Percentiles rank a stretch among this genome's conserved stretches.
These are phyloP conservation scores for Colletotrichum sp. DNA, from an alignment of 2,329 filamentous ascomycete species.

Conservation along the genomic window DNA sequence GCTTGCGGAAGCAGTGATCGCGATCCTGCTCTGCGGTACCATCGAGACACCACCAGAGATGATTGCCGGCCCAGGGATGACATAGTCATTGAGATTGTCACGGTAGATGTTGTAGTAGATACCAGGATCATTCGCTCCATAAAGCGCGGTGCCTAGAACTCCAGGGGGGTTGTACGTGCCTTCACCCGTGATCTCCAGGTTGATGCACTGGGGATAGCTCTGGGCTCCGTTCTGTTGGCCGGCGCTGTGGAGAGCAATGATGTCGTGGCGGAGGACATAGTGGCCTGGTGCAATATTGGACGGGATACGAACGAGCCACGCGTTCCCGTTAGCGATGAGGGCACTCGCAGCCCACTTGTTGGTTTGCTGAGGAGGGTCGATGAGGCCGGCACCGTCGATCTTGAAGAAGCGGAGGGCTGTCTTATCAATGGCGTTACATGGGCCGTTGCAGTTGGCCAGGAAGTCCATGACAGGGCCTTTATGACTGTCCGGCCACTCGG, in stretches of 20 bases:
- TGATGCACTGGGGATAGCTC: conserved; percentile 59
- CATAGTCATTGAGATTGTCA: conserved; percentile 24
- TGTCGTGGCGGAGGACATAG: conserved; percentile 61
- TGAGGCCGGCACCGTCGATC: conserved; percentile 45
- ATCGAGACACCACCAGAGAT: conserved; percentile 27
- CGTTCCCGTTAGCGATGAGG: conserved; percentile 56
- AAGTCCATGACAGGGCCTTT: conserved; percentile 52
- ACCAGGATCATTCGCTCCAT: conserved; percentile 57
- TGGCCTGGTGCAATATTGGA: conserved; percentile 51
- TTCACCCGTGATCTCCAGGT: conserved; percentile 58
- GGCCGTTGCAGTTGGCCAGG: conserved; percentile 47
- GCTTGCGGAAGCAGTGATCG: conserved; percentile 21
- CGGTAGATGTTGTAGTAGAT: conserved; percentile 61
- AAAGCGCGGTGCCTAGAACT: conserved; percentile 55
- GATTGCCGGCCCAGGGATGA: conserved; percentile 31
- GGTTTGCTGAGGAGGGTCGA: conserved; percentile 33
- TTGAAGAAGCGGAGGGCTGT: conserved; percentile 50
- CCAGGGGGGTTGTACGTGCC: conserved; percentile 53
- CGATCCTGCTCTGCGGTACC: conserved; percentile 22
- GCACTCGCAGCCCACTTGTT: conserved; percentile 45
- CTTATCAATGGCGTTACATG: conserved; percentile 46
- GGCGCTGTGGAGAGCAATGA: conserved; percentile 58
- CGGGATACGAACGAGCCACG: conserved; percentile 56
- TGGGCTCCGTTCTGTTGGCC: conserved; percentile 47
- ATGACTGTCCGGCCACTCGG: conserved; percentile 54